These are phyloP conservation scores for Cardamine chenopodiifolia DNA, from an alignment of 345 rosid genomes.

Conservation along the genomic window DNA sequence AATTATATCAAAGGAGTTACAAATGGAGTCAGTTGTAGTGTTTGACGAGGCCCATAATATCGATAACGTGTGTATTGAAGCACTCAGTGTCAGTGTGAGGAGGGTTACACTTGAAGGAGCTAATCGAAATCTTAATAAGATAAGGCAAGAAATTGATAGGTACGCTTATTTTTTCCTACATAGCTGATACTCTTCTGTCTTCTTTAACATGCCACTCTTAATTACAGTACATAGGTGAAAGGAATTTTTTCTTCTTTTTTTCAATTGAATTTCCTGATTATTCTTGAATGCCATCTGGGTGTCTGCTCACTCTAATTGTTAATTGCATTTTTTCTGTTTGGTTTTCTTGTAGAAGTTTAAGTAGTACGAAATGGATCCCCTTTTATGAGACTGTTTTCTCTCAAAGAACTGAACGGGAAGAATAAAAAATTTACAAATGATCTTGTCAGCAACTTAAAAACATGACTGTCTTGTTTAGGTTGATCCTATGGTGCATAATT, in stretches of 20 bases:
- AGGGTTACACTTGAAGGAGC: slow-evolving; percentile 96
- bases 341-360: background rate
- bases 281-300: slow-evolving; percentile 15
- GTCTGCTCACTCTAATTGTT: background rate
- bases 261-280: background rate
- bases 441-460: slow-evolving; percentile 15
- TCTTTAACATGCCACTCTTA: background rate
- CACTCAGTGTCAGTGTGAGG: slow-evolving; percentile 92
- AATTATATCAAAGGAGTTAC: slow-evolving; percentile 95
- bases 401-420: background rate
- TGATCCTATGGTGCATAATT: background rate
- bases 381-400: background rate
- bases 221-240: background rate
- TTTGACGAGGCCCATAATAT: slow-evolving; percentile 99
- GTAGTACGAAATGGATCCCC: background rate
- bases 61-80: slow-evolving; percentile 96
- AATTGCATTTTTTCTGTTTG: background rate
- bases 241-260: background rate
- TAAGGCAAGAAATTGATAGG: slow-evolving; percentile 85
- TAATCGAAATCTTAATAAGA: slow-evolving; percentile 74
- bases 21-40: slow-evolving; percentile 89
- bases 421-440: background rate
- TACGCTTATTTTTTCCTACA: slow-evolving; percentile 38
- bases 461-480: slow-evolving; percentile 15
- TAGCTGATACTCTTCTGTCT: background rate